Evolutionary conservation across 1,284 basidiomycete genomes (phyloP).

Genomic region (Ustilago crameri): DNA sequence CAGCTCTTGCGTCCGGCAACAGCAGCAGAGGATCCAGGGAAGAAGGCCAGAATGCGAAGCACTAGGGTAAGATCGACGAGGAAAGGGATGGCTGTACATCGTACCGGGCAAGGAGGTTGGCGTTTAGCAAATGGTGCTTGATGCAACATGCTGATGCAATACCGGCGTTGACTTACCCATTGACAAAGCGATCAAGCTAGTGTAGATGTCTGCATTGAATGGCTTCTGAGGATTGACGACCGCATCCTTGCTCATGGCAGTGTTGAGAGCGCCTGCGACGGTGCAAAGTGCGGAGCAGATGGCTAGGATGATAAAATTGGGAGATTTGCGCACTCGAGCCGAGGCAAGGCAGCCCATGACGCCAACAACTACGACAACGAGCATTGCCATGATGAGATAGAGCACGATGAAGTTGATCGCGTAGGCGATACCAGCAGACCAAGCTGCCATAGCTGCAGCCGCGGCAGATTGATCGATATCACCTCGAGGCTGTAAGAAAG

Average conservation of each 20-base stretch:
- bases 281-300: conserved; percentile 10
- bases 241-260: conserved; percentile 22
- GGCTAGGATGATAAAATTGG: conserved; percentile 19
- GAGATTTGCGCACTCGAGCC: conserved; percentile 17
- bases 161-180: conserved; percentile 15
- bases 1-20: conserved; percentile 13
- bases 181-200: conserved; percentile 16
- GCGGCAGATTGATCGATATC: conserved; percentile 21
- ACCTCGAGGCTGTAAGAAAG: conserved; percentile 6
- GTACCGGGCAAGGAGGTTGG: not conserved
- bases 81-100: conserved; percentile 25
- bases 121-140: not conserved
- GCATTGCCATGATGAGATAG: conserved; percentile 25
- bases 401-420: conserved; percentile 39
- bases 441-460: conserved; percentile 27
- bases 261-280: conserved; percentile 14
- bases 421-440: conserved; percentile 33
- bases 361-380: conserved; percentile 16
- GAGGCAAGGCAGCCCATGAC: conserved; percentile 29
- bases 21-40: conserved; percentile 10
- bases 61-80: conserved; percentile 30
- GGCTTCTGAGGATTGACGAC: conserved; percentile 20
- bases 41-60: conserved; percentile 31
- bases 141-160: not conserved
- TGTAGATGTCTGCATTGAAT: conserved; percentile 22